Evolutionary conservation across 2,329 filamentous ascomycete genomes (phyloP).

Genomic region (Escovopsis sp.): DNA sequence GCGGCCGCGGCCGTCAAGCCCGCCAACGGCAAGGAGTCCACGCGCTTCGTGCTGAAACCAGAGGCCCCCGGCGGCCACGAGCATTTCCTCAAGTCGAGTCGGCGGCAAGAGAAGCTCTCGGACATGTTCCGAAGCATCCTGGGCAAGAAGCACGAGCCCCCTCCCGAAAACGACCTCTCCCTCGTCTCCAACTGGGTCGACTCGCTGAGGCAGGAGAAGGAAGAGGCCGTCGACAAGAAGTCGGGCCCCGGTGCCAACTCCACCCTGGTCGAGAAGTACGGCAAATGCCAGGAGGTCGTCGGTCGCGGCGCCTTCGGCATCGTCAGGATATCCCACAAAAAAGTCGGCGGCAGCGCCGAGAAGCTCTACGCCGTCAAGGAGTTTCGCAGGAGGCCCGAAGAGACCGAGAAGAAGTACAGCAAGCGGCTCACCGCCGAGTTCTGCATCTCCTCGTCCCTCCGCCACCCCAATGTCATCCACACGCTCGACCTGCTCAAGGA

Average conservation of each 20-base stretch:
- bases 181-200: constrained; percentile 95
- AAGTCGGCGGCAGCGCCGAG: constrained; percentile 66
- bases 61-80: constrained; percentile 57
- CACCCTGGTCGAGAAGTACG: constrained; percentile 88
- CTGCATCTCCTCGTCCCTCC: constrained; percentile 91
- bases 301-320: constrained; percentile 95
- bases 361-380: constrained; percentile 97
- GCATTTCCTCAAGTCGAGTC: constrained; percentile 77
- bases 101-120: constrained; percentile 84
- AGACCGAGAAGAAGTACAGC: constrained; percentile 94
- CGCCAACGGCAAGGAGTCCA: constrained; percentile 20
- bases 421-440: constrained; percentile 95
- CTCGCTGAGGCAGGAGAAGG: constrained; percentile 76
- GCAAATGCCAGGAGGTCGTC: constrained; percentile 94
- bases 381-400: constrained; percentile 84
- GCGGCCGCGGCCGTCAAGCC: constrained; percentile 13
- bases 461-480: constrained; percentile 95
- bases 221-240: constrained; percentile 70
- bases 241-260: constrained; percentile 52
- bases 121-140: constrained; percentile 83
- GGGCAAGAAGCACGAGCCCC: constrained; percentile 64
- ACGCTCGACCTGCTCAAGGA: constrained; percentile 92
- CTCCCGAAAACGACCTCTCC: constrained; percentile 67
- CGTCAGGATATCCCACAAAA: constrained; percentile 93
- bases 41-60: constrained; percentile 36